Conservation (phyloP, 805 yeast species). For the Pichia pseudocactophila region DNA sequence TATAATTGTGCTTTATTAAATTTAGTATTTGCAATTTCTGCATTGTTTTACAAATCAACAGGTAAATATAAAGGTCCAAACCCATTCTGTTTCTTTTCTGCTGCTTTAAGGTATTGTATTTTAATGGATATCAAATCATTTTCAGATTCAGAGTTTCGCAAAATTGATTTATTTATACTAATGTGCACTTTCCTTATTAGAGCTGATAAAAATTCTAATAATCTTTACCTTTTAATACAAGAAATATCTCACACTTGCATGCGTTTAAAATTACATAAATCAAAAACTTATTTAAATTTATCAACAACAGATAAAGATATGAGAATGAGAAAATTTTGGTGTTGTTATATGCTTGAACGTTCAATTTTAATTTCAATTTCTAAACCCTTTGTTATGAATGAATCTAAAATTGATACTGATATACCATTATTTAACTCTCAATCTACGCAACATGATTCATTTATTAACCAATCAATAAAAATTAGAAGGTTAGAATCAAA, state of each 20-base stretch:
- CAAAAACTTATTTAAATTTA: conserved; percentile 27
- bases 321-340: conserved; percentile 53
- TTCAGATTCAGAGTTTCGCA: conserved; percentile 33
- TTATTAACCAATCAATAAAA: conserved; percentile 48
- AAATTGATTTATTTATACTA: conserved; percentile 44
- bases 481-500: conserved; percentile 51
- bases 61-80: conserved; percentile 48
- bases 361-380: conserved; percentile 56
- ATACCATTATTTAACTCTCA: conserved; percentile 43
- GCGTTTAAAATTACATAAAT: conserved; percentile 29
- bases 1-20: conserved; percentile 49
- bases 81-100: conserved; percentile 48
- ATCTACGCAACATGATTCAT: conserved; percentile 32
- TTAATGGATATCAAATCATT: conserved; percentile 33
- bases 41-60: conserved; percentile 45
- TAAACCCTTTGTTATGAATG: conserved; percentile 45
- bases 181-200: conserved; percentile 48
- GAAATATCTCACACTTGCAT: conserved; percentile 43
- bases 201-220: conserved; percentile 51
- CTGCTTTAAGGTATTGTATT: conserved; percentile 49
- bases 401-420: conserved; percentile 37
- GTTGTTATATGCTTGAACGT: conserved; percentile 52
- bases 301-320: conserved; percentile 25
- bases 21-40: conserved; percentile 43
- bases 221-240: conserved; percentile 42